Conservation (phyloP, 75 land plant species). For the Picea sitchensis region DNA sequence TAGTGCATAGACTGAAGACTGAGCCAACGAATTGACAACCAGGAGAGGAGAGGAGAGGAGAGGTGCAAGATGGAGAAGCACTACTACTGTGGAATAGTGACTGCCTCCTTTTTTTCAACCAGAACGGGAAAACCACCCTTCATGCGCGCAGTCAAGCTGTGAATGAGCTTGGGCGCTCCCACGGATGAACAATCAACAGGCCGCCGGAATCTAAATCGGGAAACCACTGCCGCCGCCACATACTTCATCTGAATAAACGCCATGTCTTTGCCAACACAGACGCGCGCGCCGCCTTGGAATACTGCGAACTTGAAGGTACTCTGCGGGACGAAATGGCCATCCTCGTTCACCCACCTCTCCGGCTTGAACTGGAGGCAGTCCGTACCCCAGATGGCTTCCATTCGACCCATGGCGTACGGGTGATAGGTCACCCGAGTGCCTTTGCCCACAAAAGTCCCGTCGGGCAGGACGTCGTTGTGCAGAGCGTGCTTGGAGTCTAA, state of each 20-base stretch:
- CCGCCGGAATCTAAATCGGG: not conserved
- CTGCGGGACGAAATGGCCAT: slow-evolving; percentile 14
- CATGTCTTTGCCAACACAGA: slow-evolving; percentile 44
- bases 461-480: slow-evolving; percentile 53
- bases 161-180: not conserved
- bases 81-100: too few relatives aligned
- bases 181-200: not conserved
- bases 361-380: slow-evolving; percentile 30
- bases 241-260: slow-evolving; percentile 42
- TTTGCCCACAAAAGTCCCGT: slow-evolving; percentile 45
- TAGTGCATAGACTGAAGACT: too few relatives aligned
- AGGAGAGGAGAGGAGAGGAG: too few relatives aligned
- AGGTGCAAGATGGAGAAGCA: too few relatives aligned
- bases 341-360: slow-evolving; percentile 34
- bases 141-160: not conserved
- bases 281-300: slow-evolving; percentile 37
- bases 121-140: not conserved
- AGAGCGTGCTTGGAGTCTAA: slow-evolving; percentile 45
- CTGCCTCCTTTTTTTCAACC: too few relatives aligned
- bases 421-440: slow-evolving; percentile 47
- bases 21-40: too few relatives aligned
- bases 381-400: slow-evolving; percentile 34
- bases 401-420: slow-evolving; percentile 69
- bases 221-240: slow-evolving; percentile 19
- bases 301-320: slow-evolving; percentile 32